These are phyloP conservation scores for Wickerhamiella allomyrinae DNA, from an alignment of 805 yeast genomes.

Conservation along the genomic window DNA sequence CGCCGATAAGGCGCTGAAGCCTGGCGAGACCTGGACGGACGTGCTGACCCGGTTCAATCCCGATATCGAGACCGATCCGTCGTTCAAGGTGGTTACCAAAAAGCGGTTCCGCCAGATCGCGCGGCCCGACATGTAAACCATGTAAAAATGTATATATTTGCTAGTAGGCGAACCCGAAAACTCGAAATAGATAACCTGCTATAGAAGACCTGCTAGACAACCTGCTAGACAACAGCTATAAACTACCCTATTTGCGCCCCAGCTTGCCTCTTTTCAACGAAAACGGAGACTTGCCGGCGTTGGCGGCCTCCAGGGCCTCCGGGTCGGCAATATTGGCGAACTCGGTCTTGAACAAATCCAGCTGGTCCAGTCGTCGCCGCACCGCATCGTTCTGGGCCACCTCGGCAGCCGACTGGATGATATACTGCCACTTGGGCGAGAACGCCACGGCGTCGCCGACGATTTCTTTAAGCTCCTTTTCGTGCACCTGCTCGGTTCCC, in stretches of 20 bases:
- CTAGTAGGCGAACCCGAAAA: too few relatives aligned
- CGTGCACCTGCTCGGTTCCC: slow-evolving; percentile 64
- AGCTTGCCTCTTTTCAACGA: not conserved
- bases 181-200: too few relatives aligned
- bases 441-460: slow-evolving; percentile 58
- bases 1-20: slow-evolving; percentile 43
- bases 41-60: slow-evolving; percentile 35
- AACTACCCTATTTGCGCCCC: not conserved
- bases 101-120: slow-evolving; percentile 25
- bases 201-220: too few relatives aligned
- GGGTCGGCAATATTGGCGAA: slow-evolving; percentile 9
- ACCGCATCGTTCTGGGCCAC: slow-evolving; percentile 86
- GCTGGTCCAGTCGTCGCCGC: slow-evolving; percentile 47
- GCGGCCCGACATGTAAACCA: slow-evolving; percentile 7
- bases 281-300: not conserved
- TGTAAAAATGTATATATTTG: too few relatives aligned
- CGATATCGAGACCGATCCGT: slow-evolving; percentile 26
- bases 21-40: slow-evolving; percentile 53
- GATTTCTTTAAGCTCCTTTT: slow-evolving; percentile 64
- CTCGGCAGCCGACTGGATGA: slow-evolving; percentile 66
- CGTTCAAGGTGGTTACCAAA: slow-evolving; percentile 50
- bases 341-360: slow-evolving; percentile 15
- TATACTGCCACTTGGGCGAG: slow-evolving; percentile 69
- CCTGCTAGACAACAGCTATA: too few relatives aligned
- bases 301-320: not conserved